Base-by-base conservation (phyloP, 228 moss, liverwort and hornwort species). In the Sphagnum fallax region DNA sequence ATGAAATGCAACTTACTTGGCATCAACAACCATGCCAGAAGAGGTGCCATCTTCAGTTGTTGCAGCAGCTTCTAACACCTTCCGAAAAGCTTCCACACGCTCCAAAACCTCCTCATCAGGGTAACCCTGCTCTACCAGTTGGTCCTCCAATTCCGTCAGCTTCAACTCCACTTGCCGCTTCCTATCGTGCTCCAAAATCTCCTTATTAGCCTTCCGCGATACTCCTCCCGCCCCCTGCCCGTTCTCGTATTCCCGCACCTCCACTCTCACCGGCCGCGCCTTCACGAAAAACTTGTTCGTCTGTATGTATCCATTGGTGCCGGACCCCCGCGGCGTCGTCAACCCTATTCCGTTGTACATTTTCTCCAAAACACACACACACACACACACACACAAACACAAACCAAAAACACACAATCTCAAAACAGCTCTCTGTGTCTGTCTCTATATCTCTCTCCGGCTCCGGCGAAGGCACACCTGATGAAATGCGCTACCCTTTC, bases 331-430 rank as follows among this genome's bases (percentile, higher is more conserved):
- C 53, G 98, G 98, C 51, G 98, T 98, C 75, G 91, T 85, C 67
- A 98, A 69, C 62, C 98, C 98, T 48, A 98, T 92, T 8, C 98
- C 98, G 69, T 98, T 98, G 74, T 98, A 98, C 98, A 94, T 98
- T 58, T 75, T 84, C 64, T 14, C 12, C 55, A 55, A 55, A 8
- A 8, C 53, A 6, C 53, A 53, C 53, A 6, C 53, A 53, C 53
- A 8, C 55, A 55, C 32, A 32, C 32, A 32, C 32, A 32, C 32
- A 32, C 32, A 32, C 32, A 32, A 0, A 0, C 32, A 32, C 32
- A 32, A 32, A 32, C 32, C 2, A 32, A 32, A 32, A 32, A 32
- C 32, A 32, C 32, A 32, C 32, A 32, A 32, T 32, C 32, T 32
- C 32, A 0, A 32, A 32, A 32, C 2, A 32, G 32, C 32, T 32